Base-by-base conservation (phyloP, 257 asterid genomes). In the Echites panduratus region DNA sequence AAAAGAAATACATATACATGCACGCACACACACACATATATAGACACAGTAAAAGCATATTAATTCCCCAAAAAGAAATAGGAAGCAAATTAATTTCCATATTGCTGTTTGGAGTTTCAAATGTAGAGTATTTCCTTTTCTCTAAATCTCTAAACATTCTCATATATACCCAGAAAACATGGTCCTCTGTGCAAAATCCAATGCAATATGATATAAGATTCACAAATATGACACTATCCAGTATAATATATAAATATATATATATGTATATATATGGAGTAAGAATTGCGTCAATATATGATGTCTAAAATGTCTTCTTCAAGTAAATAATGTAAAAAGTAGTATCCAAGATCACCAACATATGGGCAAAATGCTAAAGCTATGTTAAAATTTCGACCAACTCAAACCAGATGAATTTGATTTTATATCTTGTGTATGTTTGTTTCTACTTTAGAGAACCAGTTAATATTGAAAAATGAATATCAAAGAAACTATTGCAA, bases 161-260 rank as follows among this genome's bases (percentile, higher is more conserved):
- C 3, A 54, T 29, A 67, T 44, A 75, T 9, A 20, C 68, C 41
- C 19, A 20, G 49, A 57, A 45, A 75, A 68, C 35, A n/a, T 68
- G 62, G 14, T 57, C 7, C 27, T 35, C 27, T 58, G 1, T 14
- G 19, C 11, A 10, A 58, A 24, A 57, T n/a, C n/a, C 62, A n/a
- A 32, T 43, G 45, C 57, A 29, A 12, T 52, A 22, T 45, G 45
- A 62, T 64, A 52, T 24, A 5, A 14, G n/a, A 50, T 14, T 14
- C 6, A 50, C 22, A 16, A 32, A 16, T 35, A 22, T 14, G 26
- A 57, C 40, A 43, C 38, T 43, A 66, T 74, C 20, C 27, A 13
- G 54, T 35, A 40, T 4, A 16, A 9, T 27, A 29, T 17, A 35
- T 10, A 68, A 4, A 74, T n/a, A 41, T 47, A 35, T 14, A 20